Evolutionary conservation across 176 grass and related monocot genomes (phyloP), one percentile per base, ranked within the genome.

Genomic region (Musa acuminata): DNA sequence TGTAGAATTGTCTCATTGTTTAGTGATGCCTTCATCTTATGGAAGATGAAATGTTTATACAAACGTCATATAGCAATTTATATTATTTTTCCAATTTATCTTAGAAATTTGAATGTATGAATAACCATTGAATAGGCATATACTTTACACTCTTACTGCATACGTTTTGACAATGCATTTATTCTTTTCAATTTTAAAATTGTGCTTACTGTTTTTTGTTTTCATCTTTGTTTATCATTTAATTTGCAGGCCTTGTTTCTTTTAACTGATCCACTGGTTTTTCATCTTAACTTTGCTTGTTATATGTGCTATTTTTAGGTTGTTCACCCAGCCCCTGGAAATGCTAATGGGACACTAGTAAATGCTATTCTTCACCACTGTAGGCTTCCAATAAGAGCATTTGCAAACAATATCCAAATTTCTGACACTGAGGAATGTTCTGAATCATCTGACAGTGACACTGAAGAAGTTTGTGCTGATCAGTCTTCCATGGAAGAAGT

Each of bases 351-450:
- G 78, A 98, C 95, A 79, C 78, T 98, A 60, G 95, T 98, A 72
- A 98, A 91, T 82, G 95, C 95, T 80, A 85, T 97, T 79, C 90
- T 98, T 88, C 90, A 93, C 54, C 95, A 98, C 53, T 98, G 95
- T 74, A 98, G 85, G 71, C 88, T 98, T 72, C 92, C 95, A 24
- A 91, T 88, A 26, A 85, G 89, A 82, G 88, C 95, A 10, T 94
- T 78, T 72, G 63, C 89, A 75, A 84, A 82, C 20, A 84, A 72
- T 52, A 78, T 49, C 55, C 69, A 72, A 80, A 69, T 20, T 22
- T 52, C 62, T 62, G 71, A 80, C 2, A 29, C 29, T 25, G 85
- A 93, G 20, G 90, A 81, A 12, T 85, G 7, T 66, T 72, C 27
- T 8, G 85, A 88, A 75, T 90, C 79, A 74, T 87, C 80, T 52